Base-by-base conservation (phyloP, 164 flowering plant genomes). In the Tetracentron sinense region DNA sequence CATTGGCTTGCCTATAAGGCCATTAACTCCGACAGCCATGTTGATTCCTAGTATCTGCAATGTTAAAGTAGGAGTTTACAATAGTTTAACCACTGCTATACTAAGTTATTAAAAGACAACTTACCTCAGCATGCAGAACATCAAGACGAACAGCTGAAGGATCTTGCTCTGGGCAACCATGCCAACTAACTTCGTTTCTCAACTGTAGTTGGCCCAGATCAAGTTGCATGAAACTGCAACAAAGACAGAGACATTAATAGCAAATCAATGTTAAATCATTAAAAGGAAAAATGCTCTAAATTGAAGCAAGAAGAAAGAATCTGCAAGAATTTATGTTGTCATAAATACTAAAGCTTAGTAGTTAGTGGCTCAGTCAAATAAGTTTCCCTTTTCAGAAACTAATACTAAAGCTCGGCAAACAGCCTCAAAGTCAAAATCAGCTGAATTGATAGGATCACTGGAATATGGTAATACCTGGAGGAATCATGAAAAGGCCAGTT, bases 71-170 rank as follows among this genome's bases (percentile, higher is more conserved):
- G 28, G 25, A 28, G 35, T 51, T 42, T 21, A 51, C 10, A 11
- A 48, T 19, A 26, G 16, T 38, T 3, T 38, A 38, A 3, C 11
- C 16, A 23, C 6, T 49, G 25, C 23, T 49, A 22, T 6, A 49
- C 31, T 3, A 25, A 51, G 8, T 6, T 42, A 51, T 6, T 22
- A 42, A 23, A 30, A 44, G 22, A 20, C 31, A 17, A 20, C 49
- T 49, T 78, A 92, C 99, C 96, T 95, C 85, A 16, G 96, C 96
- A 70, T 87, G 85, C 75, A 95, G 89, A 75, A 84, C 74, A 79
- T 95, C 99, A 73, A 95, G 77, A 79, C 85, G 99, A 26, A 95
- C 97, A 68, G 99, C 88, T 66, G 96, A 85, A 64, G 96, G 89
- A 74, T 95, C 99, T 54, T 78, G 77, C 31, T 82, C 92, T 35